Conservation (phyloP, 768 basidiomycete genomes). For the Tephrocybe sp. region DNA sequence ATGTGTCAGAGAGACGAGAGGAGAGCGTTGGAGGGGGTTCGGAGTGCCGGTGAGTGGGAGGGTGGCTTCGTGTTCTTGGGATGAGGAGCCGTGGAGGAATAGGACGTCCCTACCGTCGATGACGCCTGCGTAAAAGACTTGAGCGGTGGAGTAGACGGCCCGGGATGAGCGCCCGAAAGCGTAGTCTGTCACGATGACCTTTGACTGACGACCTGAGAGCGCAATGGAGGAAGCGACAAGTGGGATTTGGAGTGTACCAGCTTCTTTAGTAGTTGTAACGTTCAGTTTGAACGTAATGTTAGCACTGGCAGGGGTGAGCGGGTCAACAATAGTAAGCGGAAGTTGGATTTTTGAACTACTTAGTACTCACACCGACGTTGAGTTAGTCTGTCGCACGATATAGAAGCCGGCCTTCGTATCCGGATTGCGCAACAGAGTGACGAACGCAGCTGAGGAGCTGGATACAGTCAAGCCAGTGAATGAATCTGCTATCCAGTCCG, state of each 20-base stretch:
- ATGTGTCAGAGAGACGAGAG: slow-evolving; percentile 29
- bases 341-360: too few relatives aligned
- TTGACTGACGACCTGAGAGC: slow-evolving; percentile 69
- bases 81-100: slow-evolving; percentile 56
- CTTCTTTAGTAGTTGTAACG: slow-evolving; percentile 41
- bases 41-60: slow-evolving; percentile 46
- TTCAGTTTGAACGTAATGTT: slow-evolving; percentile 57
- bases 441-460: slow-evolving; percentile 47
- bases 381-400: slow-evolving; percentile 63
- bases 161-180: slow-evolving; percentile 58
- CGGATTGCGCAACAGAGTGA: slow-evolving; percentile 65
- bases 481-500: slow-evolving; percentile 67
- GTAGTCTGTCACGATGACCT: slow-evolving; percentile 71
- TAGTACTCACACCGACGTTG: slow-evolving; percentile 59
- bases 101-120: slow-evolving; percentile 64
- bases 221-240: slow-evolving; percentile 49
- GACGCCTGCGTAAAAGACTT: slow-evolving; percentile 62
- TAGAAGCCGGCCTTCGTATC: slow-evolving; percentile 67
- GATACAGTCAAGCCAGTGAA: slow-evolving; percentile 43
- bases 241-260: slow-evolving; percentile 55
- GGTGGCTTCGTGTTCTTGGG: slow-evolving; percentile 54
- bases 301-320: slow-evolving; percentile 28
- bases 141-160: slow-evolving; percentile 69
- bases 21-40: slow-evolving; percentile 30
- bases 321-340: too few relatives aligned